Evolutionary conservation across 164 flowering plant genomes (phyloP).

Genomic region (Piper longum): DNA sequence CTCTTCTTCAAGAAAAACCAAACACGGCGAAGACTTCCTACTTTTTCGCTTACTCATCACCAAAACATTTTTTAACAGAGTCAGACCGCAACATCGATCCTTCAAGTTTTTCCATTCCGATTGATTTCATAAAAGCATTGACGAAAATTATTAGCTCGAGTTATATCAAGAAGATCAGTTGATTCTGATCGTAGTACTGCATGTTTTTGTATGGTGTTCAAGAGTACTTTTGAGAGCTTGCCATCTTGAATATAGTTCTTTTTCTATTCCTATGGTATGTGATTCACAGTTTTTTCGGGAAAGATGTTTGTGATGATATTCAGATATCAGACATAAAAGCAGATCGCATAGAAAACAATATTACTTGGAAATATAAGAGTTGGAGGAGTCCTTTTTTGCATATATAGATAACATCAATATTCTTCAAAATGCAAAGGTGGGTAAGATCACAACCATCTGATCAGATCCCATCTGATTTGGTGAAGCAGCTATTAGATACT

Average conservation of each 20-base stretch:
- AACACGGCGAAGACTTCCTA: background rate
- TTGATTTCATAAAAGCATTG: background rate
- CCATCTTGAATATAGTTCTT: too few species aligned
- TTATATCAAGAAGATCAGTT: too few species aligned
- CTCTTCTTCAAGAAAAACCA: background rate
- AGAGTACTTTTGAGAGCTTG: too few species aligned
- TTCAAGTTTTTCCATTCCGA: background rate
- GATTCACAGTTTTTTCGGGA: too few species aligned
- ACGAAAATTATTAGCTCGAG: background rate
- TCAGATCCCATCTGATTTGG: background rate
- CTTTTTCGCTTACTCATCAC: background rate
- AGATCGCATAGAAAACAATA: background rate
- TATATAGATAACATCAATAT: background rate
- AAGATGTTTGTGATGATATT: too few species aligned
- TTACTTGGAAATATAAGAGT: background rate
- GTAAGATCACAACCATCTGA: background rate
- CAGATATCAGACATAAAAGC: too few species aligned
- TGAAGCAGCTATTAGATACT: background rate
- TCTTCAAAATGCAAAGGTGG: background rate
- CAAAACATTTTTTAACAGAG: too few species aligned
- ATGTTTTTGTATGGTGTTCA: too few species aligned
- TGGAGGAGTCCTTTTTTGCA: background rate
- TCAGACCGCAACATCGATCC: background rate
- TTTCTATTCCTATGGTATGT: too few species aligned
- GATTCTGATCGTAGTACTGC: too few species aligned